Percentiles rank a stretch among this genome's conserved stretches.
Conservation (phyloP, 1,284 basidiomycete species). For the Moesziomyces sp. region DNA sequence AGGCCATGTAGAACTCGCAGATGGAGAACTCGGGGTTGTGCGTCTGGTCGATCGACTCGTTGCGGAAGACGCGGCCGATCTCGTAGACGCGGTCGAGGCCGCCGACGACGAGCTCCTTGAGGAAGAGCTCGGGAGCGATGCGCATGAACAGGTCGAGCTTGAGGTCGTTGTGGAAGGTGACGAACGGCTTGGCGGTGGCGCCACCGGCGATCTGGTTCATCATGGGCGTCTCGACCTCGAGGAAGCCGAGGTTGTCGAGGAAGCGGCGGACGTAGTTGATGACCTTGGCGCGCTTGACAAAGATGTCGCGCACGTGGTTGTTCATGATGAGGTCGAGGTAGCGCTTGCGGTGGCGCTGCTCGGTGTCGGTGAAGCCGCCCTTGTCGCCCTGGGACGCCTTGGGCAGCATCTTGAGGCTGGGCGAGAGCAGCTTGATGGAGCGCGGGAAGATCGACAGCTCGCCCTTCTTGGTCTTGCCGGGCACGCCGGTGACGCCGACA, state of each 20-base stretch:
- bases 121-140: conserved; percentile 95
- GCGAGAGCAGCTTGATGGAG: conserved; percentile 87
- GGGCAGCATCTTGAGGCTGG: conserved; percentile 92
- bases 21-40: conserved; percentile 75
- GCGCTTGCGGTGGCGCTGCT: conserved; percentile 97
- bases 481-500: conserved; percentile 88
- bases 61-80: conserved; percentile 97
- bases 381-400: conserved; percentile 70
- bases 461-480: conserved; percentile 93
- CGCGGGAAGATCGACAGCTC: conserved; percentile 91
- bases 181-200: conserved; percentile 97
- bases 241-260: conserved; percentile 91
- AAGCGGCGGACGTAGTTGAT: conserved; percentile 79
- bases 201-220: conserved; percentile 97
- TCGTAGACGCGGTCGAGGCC: conserved; percentile 98
- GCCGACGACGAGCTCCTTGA: conserved; percentile 97
- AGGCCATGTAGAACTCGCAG: conserved; percentile 99
- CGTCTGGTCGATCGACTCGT: conserved; percentile 98
- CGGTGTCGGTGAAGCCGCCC: conserved; percentile 79
- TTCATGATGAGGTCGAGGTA: conserved; percentile 98
- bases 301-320: conserved; percentile 87
- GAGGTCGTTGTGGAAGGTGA: conserved; percentile 99
- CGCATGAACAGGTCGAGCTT: conserved; percentile 97
- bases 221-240: conserved; percentile 99
- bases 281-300: conserved; percentile 79